phyloP scores from a whole-genome alignment of 2,329 filamentous ascomycete species.

The Pseudogymnoascus sp. region DNA sequence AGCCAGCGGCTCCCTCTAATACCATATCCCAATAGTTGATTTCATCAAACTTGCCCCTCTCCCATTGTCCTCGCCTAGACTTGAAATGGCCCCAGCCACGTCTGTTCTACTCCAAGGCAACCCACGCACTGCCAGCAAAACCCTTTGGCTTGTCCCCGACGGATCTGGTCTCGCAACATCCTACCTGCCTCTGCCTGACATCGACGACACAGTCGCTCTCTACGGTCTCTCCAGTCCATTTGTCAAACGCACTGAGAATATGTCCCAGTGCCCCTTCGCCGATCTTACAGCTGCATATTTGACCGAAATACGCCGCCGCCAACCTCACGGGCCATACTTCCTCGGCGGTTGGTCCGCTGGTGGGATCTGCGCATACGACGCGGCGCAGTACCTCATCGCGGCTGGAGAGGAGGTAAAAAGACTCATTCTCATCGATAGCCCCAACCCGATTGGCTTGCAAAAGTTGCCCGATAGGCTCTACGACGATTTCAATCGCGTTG shows the following conservation, averaged over 20 bases:
- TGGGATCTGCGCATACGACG: constrained; percentile 42
- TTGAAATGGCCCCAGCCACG: constrained; percentile 22
- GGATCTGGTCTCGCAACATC: constrained; percentile 37
- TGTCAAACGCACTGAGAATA: constrained; percentile 25
- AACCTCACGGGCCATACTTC: constrained; percentile 41
- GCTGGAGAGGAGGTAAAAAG: constrained; percentile 32
- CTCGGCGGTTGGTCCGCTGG: constrained; percentile 48
- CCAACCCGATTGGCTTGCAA: constrained; percentile 28
- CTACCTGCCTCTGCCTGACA: constrained; percentile 31
- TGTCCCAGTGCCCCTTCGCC: constrained; percentile 29
- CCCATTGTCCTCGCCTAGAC: constrained; percentile 9
- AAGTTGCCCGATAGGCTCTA: too few species aligned
- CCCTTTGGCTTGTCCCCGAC: constrained; percentile 38
- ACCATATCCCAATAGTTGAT: too few species aligned
- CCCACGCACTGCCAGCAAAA: constrained; percentile 14
- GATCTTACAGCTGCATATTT: constrained; percentile 33
- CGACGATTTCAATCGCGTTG: too few species aligned
- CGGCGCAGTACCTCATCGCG: constrained; percentile 33
- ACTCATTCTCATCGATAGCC: constrained; percentile 37
- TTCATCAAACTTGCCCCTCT: constrained; percentile 5
- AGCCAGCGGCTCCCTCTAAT: too few species aligned
- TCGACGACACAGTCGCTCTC: constrained; percentile 29
- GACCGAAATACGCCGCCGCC: constrained; percentile 39
- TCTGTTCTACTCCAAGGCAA: constrained; percentile 31
- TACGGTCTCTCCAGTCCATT: constrained; percentile 37